Conservation (phyloP, 1,139 yeast genomes). For the Debaryomyces fabryi region DNA sequence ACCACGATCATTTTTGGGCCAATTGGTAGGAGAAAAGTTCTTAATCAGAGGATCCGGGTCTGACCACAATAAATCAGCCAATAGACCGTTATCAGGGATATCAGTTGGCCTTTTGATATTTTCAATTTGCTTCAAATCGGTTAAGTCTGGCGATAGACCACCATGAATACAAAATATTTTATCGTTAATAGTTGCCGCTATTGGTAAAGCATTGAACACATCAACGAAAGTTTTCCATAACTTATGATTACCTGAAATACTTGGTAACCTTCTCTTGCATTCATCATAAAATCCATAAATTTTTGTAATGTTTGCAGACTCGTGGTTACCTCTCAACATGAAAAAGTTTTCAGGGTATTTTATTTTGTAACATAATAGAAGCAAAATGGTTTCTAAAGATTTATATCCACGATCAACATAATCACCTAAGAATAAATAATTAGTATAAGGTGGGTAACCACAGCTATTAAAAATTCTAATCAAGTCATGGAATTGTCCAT, state of each 20-base stretch:
- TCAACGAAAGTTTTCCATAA: constrained; percentile 79
- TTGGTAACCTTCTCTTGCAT: constrained; percentile 80
- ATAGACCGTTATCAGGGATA: constrained; percentile 79
- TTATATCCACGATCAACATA: constrained; percentile 98
- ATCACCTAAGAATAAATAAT: constrained; percentile 90
- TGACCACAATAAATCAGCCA: constrained; percentile 85
- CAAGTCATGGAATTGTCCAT: constrained; percentile 93
- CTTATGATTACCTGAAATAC: constrained; percentile 49
- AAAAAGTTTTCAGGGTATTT: constrained; percentile 97
- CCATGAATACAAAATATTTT: constrained; percentile 90
- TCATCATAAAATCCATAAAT: constrained; percentile 98
- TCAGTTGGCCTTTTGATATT: constrained; percentile 81
- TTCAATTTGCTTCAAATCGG: constrained; percentile 66
- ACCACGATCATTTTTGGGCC: constrained; percentile 88
- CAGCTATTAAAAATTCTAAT: constrained; percentile 91
- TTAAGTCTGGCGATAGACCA: constrained; percentile 78
- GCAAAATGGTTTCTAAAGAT: constrained; percentile 83
- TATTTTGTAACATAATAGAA: constrained; percentile 87
- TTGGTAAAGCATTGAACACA: constrained; percentile 82
- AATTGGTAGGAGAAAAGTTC: constrained; percentile 46
- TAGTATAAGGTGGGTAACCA: constrained; percentile 97
- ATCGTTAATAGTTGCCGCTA: constrained; percentile 84
- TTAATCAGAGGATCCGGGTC: constrained; percentile 73
- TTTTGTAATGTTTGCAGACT: constrained; percentile 93
- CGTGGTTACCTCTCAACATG: constrained; percentile 91